Base-by-base conservation (phyloP, 2,329 filamentous ascomycete species). In the Grosmannia clavigera region DNA sequence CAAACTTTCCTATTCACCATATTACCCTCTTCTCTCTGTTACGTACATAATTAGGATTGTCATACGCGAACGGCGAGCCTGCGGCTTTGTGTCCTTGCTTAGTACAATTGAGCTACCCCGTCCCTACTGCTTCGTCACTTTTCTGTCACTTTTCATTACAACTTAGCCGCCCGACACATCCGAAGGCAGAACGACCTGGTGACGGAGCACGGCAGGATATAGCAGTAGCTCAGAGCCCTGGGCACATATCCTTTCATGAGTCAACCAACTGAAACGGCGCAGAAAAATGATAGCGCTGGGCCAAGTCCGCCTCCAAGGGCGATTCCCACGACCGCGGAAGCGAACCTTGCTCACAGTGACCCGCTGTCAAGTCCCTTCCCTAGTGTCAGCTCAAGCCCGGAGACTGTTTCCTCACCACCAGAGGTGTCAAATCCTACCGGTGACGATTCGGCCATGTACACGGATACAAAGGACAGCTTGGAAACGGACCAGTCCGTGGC, bases 341-440 rank as follows among this genome's bases (percentile, higher is more conserved):
- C 54, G 12, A 33, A 16, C 9, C 22, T 7, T 5, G 16, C 1
- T 33, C 27, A 11, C 50, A 60, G 11, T 27, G 57, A 56, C 54
- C 16, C 60, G 2, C 52, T 22, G 2, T 62, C 60, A 3, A 65
- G 63, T 16, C 60, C 63, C 1, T 65, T 52, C 27, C 63, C 63
- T 5, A 63, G 62, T 33, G 50, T 64, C 25, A 65, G 63, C n/a
- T 33, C 63, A 1, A 61, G 58, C 11, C 50, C 59, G 14, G 53
- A 55, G 12, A 12, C 29, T 25, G 29, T 29, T 6, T 11, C 19
- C 10, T 12, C 40, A 1, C 40, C 51, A 16, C 16, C 27, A 2
- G 35, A 31, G 19, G 27, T 11, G 7, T 29, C 38, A 19, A 48
- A 3, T 27, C 16, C 38, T 19, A 33, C 46, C n/a, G 22, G 46